Evolutionary conservation across 768 basidiomycete species (phyloP).

Genomic region (Tricholoma hemisulphureum): DNA sequence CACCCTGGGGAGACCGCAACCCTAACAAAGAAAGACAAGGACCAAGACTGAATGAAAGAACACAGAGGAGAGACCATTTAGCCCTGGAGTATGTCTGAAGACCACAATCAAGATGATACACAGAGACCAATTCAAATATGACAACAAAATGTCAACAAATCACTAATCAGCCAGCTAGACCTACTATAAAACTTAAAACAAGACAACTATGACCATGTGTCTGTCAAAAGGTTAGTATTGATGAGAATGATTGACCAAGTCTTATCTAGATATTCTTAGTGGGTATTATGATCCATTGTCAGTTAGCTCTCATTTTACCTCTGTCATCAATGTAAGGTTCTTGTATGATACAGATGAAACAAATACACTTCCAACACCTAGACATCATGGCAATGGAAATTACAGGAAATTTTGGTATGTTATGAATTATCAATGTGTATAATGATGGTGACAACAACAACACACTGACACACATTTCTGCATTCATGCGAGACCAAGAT

Average conservation of each 20-base stretch:
- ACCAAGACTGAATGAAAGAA: not conserved
- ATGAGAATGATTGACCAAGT: too few species aligned
- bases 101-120: not conserved
- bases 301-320: too few species aligned
- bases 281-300: too few species aligned
- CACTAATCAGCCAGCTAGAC: not conserved
- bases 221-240: too few species aligned
- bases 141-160: not conserved
- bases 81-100: not conserved
- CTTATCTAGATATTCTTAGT: too few species aligned
- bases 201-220: not conserved
- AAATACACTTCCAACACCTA: not conserved
- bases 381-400: not conserved
- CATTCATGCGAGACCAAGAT: slow-evolving; percentile 13
- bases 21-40: not conserved
- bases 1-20: not conserved
- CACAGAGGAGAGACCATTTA: not conserved
- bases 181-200: not conserved
- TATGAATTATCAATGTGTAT: slow-evolving; percentile 39
- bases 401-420: slow-evolving; percentile 4
- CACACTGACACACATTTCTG: slow-evolving; percentile 8
- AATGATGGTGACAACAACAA: slow-evolving; percentile 22
- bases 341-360: not conserved
- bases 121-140: not conserved
- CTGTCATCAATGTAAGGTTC: too few species aligned